Evolutionary conservation across 2,329 filamentous ascomycete species (phyloP).

Genomic region (Talaromyces sp.): DNA sequence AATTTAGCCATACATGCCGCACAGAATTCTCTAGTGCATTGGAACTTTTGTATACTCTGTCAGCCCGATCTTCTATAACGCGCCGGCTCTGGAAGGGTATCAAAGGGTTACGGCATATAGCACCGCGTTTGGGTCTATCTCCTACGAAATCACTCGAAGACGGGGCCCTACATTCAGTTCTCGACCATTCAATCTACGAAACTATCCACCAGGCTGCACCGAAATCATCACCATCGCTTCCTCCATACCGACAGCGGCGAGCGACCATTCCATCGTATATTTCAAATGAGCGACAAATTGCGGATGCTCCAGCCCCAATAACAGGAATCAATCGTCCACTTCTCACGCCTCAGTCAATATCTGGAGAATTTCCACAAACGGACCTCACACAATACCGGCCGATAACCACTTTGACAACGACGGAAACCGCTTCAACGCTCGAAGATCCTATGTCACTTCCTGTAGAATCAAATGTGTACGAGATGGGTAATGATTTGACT

Average conservation of each 20-base stretch:
- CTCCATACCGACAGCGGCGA: not conserved
- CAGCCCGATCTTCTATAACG: not conserved
- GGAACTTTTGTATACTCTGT: not conserved
- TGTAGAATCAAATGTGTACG: not conserved
- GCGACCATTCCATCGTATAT: not conserved
- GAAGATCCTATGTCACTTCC: not conserved
- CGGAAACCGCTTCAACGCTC: not conserved
- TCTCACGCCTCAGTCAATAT: not conserved
- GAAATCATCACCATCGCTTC: not conserved
- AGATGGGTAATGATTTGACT: not conserved
- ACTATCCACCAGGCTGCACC: not conserved
- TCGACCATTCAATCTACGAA: not conserved
- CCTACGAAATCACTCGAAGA: not conserved
- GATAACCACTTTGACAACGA: not conserved
- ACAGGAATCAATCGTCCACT: not conserved
- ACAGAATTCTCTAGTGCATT: not conserved
- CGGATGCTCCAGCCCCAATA: not conserved
- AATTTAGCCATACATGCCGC: not conserved
- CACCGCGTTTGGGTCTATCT: not conserved
- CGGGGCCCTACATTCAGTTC: not conserved
- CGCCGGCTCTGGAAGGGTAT: constrained; percentile 7
- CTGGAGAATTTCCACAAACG: not conserved
- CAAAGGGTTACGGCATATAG: not conserved
- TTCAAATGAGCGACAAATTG: not conserved
- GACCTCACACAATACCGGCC: not conserved